Base-by-base conservation (phyloP, 1,284 basidiomycete species). In the Naganishia cerealis region DNA sequence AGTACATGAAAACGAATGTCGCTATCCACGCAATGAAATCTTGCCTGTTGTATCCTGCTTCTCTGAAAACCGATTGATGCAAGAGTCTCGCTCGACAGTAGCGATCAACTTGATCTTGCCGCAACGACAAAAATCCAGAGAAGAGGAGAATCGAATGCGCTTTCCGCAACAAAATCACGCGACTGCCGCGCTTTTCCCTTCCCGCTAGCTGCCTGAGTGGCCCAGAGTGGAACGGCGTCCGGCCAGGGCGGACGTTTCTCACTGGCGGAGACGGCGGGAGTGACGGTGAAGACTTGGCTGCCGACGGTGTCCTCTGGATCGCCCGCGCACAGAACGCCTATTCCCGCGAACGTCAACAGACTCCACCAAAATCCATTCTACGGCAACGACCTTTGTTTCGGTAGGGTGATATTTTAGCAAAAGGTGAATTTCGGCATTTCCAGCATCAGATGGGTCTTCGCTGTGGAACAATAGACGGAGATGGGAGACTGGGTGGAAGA, bases 391-490 rank as follows among this genome's bases (percentile, higher is more conserved):
- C 46, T 61, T 62, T 63, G 61, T 63, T 63, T 63, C 61, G 61
- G 61, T 63, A 63, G 61, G 61, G 38, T 52, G 57, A 59, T 59
- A 59, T 63, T 54, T 63, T 63, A 50, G 46, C 46, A 50, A 63
- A 63, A 63, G 61, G 61, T 63, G 61, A 63, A 29, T 54, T 42
- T 63, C 61, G 61, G 48, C 38, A 54, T 38, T 54, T 24, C 46
- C 61, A 36, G 50, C 24, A 40, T 63, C 38, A 52, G 46, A 29
- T 63, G 39, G 38, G 61, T 53, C 50, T 50, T 54, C 38, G 38
- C 18, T 24, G 46, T 5, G 46, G 24, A 50, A 24, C 46, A 21
- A n/a, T n/a, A 50, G 21, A 50, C n/a, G n/a, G n/a, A 21, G 21
- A 24, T 10, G 46, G n/a, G 21, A 13, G 40, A 18, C 10, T 9